Evolutionary conservation across 306 rosid genomes (phyloP).

Genomic region (Gastrolobium villosum): DNA sequence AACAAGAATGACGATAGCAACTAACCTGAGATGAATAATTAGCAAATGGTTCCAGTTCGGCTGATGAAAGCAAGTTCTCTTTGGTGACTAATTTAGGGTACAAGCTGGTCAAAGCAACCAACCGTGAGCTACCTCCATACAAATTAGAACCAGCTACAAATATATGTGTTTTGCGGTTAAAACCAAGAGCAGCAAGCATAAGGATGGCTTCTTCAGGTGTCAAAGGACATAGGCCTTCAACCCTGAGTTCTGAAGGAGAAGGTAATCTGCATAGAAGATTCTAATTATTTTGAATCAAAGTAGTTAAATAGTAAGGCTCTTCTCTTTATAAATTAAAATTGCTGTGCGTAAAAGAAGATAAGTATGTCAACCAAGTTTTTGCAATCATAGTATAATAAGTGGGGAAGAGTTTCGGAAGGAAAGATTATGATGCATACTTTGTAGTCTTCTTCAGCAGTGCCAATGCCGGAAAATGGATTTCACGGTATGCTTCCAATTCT

Average conservation of each 20-base stretch:
- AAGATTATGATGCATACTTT: constrained; percentile 61
- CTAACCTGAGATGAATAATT: constrained; percentile 96
- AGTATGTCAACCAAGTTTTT: constrained; percentile 14
- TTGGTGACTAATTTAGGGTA: constrained; percentile 94
- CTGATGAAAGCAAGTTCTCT: constrained; percentile 82
- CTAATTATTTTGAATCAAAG: constrained; percentile 25
- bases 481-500: constrained; percentile 90
- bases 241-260: constrained; percentile 80
- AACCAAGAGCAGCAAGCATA: constrained; percentile 97
- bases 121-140: constrained; percentile 82
- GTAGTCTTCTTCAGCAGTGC: constrained; percentile 72
- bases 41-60: constrained; percentile 79
- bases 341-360: constrained; percentile 5
- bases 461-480: constrained; percentile 92
- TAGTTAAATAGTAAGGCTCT: constrained; percentile 24
- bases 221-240: constrained; percentile 95
- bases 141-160: constrained; percentile 95
- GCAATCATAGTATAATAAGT: constrained; percentile 5
- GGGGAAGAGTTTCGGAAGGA: constrained; percentile 29
- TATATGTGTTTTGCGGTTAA: constrained; percentile 81
- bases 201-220: constrained; percentile 95
- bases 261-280: constrained; percentile 74
- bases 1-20: constrained; percentile 37
- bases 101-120: constrained; percentile 83
- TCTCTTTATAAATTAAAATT: constrained; percentile 24